Percentiles rank a stretch among this genome's conserved stretches.
Evolutionary conservation across 495 filamentous ascomycete species (phyloP).

Genomic region (Neurospora sp.): DNA sequence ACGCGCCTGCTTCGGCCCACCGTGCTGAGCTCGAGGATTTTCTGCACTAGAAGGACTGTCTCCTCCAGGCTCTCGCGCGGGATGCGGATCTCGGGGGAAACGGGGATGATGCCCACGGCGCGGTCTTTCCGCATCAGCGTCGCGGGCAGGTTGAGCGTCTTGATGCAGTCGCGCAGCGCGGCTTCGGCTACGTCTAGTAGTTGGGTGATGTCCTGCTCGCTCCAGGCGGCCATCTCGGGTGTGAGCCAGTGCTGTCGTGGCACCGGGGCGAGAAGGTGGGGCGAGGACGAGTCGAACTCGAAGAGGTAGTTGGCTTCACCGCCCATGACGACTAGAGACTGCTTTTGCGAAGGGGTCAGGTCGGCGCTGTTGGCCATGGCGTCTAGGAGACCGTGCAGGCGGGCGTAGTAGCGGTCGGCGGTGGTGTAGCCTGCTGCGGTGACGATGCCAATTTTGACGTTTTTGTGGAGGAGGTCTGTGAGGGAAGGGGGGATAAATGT

Average conservation of each 20-base stretch:
- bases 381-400: conserved; percentile 77
- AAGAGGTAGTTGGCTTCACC: conserved; percentile 81
- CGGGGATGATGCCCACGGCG: conserved; percentile 82
- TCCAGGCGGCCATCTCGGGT: conserved; percentile 80
- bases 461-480: conserved; percentile 41
- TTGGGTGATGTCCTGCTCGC: conserved; percentile 60
- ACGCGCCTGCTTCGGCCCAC: conserved; percentile 39
- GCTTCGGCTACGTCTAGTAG: conserved; percentile 81
- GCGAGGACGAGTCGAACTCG: conserved; percentile 49
- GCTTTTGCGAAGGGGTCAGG: conserved; percentile 52
- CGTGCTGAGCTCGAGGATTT: conserved; percentile 72
- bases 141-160: conserved; percentile 66
- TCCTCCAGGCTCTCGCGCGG: conserved; percentile 86
- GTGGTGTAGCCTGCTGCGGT: conserved; percentile 95
- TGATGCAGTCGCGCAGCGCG: conserved; percentile 68
- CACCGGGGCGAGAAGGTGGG: conserved; percentile 50
- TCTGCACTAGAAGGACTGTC: conserved; percentile 87
- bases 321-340: conserved; percentile 81
- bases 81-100: conserved; percentile 48
- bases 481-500: background rate
- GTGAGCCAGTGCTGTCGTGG: conserved; percentile 67
- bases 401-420: conserved; percentile 67
- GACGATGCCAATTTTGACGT: conserved; percentile 81
- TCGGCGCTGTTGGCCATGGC: conserved; percentile 55
- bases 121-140: conserved; percentile 78